Evolutionary conservation across 805 yeast species (phyloP), one percentile per base, ranked within the genome.

Genomic region (Myxozyma vanderwaltii): DNA sequence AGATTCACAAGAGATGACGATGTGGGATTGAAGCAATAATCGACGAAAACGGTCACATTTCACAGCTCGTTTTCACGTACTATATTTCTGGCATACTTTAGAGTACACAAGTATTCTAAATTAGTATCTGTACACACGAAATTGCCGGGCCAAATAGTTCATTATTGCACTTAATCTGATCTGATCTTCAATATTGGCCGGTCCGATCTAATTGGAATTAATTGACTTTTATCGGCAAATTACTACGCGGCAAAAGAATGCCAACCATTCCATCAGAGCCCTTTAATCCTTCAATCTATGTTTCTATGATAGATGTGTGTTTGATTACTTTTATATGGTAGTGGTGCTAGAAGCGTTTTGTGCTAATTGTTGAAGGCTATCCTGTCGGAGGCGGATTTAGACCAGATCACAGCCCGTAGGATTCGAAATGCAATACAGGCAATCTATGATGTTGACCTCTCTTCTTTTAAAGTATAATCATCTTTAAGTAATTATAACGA

Each of bases 381-480:
- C 10, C 73, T 89, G 38, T 76, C 85, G 51, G 91, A 83, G 5
- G 82, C 91, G 0, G 86, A 88, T 67, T 77, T 87, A 33, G 86
- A 85, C 60, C 78, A 81, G 61, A 83, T 88, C 15, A 82, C 91
- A 0, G 90, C 87, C 5, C 86, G 86, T 71, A 81, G 82, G 69
- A 82, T 89, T 24, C 76, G 95, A 61, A 78, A 79, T 59, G 92
- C 91, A 0, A 68, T 89, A n/a, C 89, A 85, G 69, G 88, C 82
- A 61, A 75, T 89, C 33, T 87, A 84, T 67, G 81, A 79, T 3
- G 76, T 79, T 0, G 84, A 86, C 63, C 76, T 87, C 44, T 73
- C 67, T 21, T 74, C 76, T 0, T 74, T 80, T 58, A 76, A 80
- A 64, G 70, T 67, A 53, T 15, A 58, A 19, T 7, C 21, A 7